Evolutionary conservation across 208 protist genomes (phyloP), one percentile per base, ranked within the genome.

Genomic region (Leishmania amazonensis): DNA sequence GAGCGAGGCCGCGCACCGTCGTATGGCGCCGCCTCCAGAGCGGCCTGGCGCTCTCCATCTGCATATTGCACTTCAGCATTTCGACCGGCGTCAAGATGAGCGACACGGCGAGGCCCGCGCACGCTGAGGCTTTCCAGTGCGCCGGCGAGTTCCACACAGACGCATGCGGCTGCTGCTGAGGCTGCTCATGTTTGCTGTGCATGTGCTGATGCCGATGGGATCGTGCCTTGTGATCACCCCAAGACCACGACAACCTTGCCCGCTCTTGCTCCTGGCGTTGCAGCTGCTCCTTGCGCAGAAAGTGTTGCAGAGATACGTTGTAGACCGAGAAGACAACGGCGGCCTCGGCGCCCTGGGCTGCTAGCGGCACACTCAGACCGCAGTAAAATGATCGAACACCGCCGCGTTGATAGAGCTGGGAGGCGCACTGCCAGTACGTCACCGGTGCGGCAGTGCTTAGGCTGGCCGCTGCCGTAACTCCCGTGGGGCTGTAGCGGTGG

Each of bases 21-120:
- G 40, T 28, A 71, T 77, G 83, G 42, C 70, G 83, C 13, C 76
- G 79, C 75, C 65, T 72, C 83, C 79, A 78, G n/a, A 6, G 2
- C 45, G 76, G 79, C 15, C 83, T 57, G 15, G 62, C 49, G 15
- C 67, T 80, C 54, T 86, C 78, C 77, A 89, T 67, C 88, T 96
- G 91, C 82, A 95, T 11, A 49, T 86, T 88, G 54, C 89, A 95
- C 90, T 95, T 95, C 57, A 95, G 75, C 64, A 90, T 79, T 77
- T 96, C 91, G 3, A 95, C 85, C 0, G 91, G 93, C 19, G 91
- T 92, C 19, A 95, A 79, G 17, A 95, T 86, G n/a, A 93, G n/a
- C 5, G 93, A 91, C 11, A 93, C 91, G 40, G 86, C 90, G 13
- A 89, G 77, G 1, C 92, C 93, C 47, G 84, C 89, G 60, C 77